Evolutionary conservation across 129 eudicot species (phyloP), one percentile per base, ranked within the genome.

Genomic region (sunflower (Helianthus annuus)): DNA sequence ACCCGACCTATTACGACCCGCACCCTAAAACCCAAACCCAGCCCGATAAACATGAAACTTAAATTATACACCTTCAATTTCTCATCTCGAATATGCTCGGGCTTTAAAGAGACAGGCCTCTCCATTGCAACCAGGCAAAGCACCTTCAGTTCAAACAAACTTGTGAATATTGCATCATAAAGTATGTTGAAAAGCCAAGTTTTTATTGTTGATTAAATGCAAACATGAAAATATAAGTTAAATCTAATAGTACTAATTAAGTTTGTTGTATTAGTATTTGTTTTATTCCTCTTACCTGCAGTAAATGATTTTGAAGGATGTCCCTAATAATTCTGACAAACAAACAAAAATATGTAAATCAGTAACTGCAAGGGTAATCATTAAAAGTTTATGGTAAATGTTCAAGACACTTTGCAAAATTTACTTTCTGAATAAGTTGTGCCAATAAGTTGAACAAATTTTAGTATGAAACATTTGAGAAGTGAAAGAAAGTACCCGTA

Each of bases 121-220:
- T 93, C 98, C 98, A 93, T 93, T 40, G 97, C 92, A 36, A 89
- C 88, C 68, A 93, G 85, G 83, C 98, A 93, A 72, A 91, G 87
- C 72, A 91, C 97, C 96, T 91, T 82, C 54, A 81, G 1, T 46
- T 36, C 38, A 9, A 58, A 63, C 34, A 79, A 66, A 54, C 17
- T 19, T 15, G 19, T 32, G n/a, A 17, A 16, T 1, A 10, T 32
- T 58, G 9, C 42, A 6, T 10, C 39, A 55, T 39, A 39, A 38
- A 19, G 38, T 17, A 10, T 39, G 56, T 40, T 17, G 39, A 70
- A 40, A 38, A 34, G 10, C 62, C 29, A 11, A 14, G 4, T 24
- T 36, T 14, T 11, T 54, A 14, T 24, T 40, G 16, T 53, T 74
- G 3, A 16, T 16, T 39, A 36, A 51, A 74, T 64, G 65, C 7